Conservation (phyloP, 805 yeast species). For the Starmerella asiatica region DNA sequence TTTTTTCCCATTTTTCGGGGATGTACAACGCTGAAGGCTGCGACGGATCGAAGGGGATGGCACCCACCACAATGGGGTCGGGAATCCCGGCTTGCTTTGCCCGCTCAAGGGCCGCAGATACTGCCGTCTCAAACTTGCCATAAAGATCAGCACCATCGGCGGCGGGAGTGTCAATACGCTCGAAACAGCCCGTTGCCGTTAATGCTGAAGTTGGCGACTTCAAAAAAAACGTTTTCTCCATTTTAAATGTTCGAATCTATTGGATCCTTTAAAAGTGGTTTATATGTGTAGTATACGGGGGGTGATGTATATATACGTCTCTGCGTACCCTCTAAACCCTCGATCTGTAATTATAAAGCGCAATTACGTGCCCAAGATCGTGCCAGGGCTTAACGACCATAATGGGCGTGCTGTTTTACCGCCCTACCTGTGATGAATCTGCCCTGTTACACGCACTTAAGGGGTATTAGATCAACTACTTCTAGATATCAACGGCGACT, state of each 20-base stretch:
- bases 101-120: not conserved
- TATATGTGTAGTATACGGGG: not conserved
- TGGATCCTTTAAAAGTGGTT: no score
- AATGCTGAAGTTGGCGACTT: not conserved
- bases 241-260: not conserved
- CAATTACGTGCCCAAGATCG: no score
- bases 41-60: conserved; percentile 13
- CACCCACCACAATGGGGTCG: conserved; percentile 12
- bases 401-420: no score
- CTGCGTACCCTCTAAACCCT: no score
- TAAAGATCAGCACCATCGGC: conserved; percentile 7
- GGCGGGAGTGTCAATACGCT: conserved; percentile 6
- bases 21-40: conserved; percentile 6
- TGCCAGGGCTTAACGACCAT: no score
- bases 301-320: no score
- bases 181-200: conserved; percentile 4
- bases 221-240: not conserved
- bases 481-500: no score
- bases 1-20: conserved; percentile 4
- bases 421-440: no score
- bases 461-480: no score
- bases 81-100: conserved; percentile 9
- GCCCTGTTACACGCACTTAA: no score
- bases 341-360: no score
- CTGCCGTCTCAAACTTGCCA: conserved; percentile 5